Evolutionary conservation across 2,329 filamentous ascomycete species (phyloP).

Genomic region (Fusarium sp.): DNA sequence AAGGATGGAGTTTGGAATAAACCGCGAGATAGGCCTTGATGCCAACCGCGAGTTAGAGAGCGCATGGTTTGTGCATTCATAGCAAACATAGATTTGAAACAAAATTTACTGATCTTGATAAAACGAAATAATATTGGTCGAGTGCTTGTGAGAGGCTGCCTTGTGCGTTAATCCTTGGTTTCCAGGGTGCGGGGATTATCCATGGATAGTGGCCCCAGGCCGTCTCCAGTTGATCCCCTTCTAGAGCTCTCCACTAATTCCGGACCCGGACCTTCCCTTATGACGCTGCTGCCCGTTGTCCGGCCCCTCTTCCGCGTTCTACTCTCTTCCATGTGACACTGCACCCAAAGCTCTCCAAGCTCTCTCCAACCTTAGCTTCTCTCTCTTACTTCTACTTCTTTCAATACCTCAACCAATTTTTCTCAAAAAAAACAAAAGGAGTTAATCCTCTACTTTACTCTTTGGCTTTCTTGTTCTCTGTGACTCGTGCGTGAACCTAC

Average conservation of each 20-base stretch:
- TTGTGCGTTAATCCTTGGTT: not conserved
- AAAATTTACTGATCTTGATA: constrained; percentile 5
- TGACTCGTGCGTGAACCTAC: constrained; percentile 38
- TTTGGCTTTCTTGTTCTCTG: constrained; percentile 6
- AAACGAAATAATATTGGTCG: not conserved
- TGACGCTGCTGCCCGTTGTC: constrained; percentile 30
- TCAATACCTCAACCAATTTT: constrained; percentile 11
- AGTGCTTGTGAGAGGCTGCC: not conserved
- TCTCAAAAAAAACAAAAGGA: constrained; percentile 7
- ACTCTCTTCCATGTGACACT: constrained; percentile 45
- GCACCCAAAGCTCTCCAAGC: constrained; percentile 18
- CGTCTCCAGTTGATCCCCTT: constrained; percentile 12
- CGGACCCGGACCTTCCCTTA: constrained; percentile 20
- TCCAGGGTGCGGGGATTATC: constrained; percentile 30
- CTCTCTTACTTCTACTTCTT: constrained; percentile 6
- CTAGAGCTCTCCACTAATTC: constrained; percentile 18
- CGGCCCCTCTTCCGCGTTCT: constrained; percentile 38
- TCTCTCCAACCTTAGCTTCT: constrained; percentile 13
- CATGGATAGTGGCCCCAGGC: constrained; percentile 13
- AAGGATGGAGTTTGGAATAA: constrained; percentile 38
- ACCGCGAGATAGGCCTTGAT: constrained; percentile 38
- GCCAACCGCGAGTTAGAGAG: constrained; percentile 36
- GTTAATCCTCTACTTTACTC: not conserved
- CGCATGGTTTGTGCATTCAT: constrained; percentile 25
- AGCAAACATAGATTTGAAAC: constrained; percentile 33